Evolutionary conservation across 2,329 filamentous ascomycete species (phyloP).

Genomic region (Aspergillaceae sp.): DNA sequence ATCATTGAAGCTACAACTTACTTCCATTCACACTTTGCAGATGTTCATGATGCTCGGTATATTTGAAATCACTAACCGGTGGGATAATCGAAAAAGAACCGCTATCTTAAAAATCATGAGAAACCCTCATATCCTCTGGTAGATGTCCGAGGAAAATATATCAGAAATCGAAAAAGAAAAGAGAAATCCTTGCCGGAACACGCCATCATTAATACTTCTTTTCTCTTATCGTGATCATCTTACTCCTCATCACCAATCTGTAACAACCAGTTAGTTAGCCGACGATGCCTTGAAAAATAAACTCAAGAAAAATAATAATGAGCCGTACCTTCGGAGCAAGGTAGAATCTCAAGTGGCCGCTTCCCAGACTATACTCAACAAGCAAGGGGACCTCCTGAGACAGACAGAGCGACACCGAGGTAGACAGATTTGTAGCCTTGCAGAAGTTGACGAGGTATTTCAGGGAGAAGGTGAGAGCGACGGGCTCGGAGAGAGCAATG

Average conservation of each 20-base stretch:
- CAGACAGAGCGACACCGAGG: slow-evolving; percentile 79
- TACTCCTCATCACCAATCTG: slow-evolving; percentile 57
- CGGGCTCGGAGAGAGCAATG: slow-evolving; percentile 86
- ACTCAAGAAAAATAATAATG: slow-evolving; percentile 1
- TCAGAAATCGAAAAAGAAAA: neutral
- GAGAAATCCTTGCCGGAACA: slow-evolving; percentile 3
- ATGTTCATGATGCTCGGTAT: slow-evolving; percentile 8
- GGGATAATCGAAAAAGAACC: slow-evolving; percentile 4
- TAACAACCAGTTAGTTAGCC: neutral
- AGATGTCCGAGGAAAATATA: neutral
- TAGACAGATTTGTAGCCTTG: slow-evolving; percentile 83
- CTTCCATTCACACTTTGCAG: no score
- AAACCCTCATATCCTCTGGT: slow-evolving; percentile 42
- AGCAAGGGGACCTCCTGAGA: slow-evolving; percentile 93
- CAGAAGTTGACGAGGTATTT: slow-evolving; percentile 99
- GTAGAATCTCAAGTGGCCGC: slow-evolving; percentile 92
- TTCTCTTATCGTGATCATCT: slow-evolving; percentile 8
- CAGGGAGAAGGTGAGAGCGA: slow-evolving; percentile 91
- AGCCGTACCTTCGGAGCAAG: slow-evolving; percentile 82
- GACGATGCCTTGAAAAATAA: neutral
- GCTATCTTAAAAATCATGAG: neutral
- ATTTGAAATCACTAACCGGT: slow-evolving; percentile 1
- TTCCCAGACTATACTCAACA: slow-evolving; percentile 80
- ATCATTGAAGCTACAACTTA: neutral
- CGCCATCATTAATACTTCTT: slow-evolving; percentile 22